Evolutionary conservation across 2,329 filamentous ascomycete genomes (phyloP).

Genomic region (Cadophora sp.): DNA sequence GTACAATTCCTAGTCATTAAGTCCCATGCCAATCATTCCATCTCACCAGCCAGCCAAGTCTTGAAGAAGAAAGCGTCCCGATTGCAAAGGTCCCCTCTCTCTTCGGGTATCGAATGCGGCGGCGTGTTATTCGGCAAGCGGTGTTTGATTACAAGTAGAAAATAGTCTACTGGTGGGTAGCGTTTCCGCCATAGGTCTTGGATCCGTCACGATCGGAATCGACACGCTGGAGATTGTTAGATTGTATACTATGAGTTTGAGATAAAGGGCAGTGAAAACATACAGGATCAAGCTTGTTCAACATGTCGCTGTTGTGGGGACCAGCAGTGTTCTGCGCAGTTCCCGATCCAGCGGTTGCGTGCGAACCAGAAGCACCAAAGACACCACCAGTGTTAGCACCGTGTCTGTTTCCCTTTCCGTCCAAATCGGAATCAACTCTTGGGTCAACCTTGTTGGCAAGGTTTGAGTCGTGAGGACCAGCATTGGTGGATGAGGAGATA

Average conservation of each 20-base stretch:
- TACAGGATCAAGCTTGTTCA: conserved; percentile 54
- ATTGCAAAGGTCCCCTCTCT: conserved; percentile 18
- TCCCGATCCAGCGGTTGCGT: conserved; percentile 43
- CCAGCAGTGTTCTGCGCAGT: conserved; percentile 54
- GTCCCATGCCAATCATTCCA: background rate
- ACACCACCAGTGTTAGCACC: conserved; percentile 36
- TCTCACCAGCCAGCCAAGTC: background rate
- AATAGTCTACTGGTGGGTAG: conserved; percentile 46
- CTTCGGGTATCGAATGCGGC: conserved; percentile 23
- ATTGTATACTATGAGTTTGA: background rate
- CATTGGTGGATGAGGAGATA: conserved; percentile 43
- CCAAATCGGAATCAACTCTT: conserved; percentile 50
- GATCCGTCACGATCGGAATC: conserved; percentile 62
- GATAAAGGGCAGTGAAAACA: background rate
- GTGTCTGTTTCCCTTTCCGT: conserved; percentile 48
- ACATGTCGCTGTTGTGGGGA: conserved; percentile 58
- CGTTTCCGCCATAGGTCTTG: conserved; percentile 61
- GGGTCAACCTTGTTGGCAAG: conserved; percentile 50
- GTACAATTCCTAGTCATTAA: conserved; percentile 3
- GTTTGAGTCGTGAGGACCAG: conserved; percentile 46
- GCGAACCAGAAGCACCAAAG: conserved; percentile 43
- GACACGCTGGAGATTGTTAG: conserved; percentile 49
- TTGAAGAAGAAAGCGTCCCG: conserved; percentile 22
- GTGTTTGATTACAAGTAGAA: background rate
- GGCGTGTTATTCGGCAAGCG: background rate